Base-by-base conservation (phyloP, 2,329 filamentous ascomycete genomes). In the Cadophora luteo-olivacea region DNA sequence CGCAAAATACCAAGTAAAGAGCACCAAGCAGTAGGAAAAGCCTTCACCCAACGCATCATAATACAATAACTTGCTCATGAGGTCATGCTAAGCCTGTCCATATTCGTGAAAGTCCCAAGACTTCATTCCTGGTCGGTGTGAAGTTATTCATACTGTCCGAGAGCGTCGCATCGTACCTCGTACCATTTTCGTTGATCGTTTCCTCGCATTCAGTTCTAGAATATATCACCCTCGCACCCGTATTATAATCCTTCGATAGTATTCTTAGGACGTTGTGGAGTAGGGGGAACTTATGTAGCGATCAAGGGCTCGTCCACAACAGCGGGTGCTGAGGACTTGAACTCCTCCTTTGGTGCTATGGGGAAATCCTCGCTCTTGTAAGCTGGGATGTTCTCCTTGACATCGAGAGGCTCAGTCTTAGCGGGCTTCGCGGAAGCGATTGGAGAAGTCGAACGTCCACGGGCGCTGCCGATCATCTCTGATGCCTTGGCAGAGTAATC, bases 401-500 rank as follows among this genome's bases (percentile, higher is more conserved):
- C 60, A 33, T 62, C 16, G 45, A 65, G 38, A 49, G 60, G 49
- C 68, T 74, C 75, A 32, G 69, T 72, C 68, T 71, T 73, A n/a
- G 66, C 65, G 49, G 74, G 68, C 61, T 74, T 74, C 32, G 68
- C 64, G 25, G 70, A 69, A 19, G 70, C 69, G 9, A 67, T 64
- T 61, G 76, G 76, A 3, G 77, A 78, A 16, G 64, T 62, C 14
- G 75, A 77, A 64, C 76, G 74, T 61, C 70, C 72, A 60, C 76
- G 74, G 38, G 74, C 75, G 74, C 84, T 84, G 68, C 85, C 84
- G 73, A 91, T 83, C 77, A 90, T 82, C 74, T 86, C 83, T 81
- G 90, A 88, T 66, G 89, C 88, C 84, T 91, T 91, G 78, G 84
- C 82, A 33, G 88, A 88, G 79, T 91, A 90, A 77, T 91, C 88